Evolutionary conservation across 2,329 filamentous ascomycete genomes (phyloP).

Genomic region (Epichloe elymi): DNA sequence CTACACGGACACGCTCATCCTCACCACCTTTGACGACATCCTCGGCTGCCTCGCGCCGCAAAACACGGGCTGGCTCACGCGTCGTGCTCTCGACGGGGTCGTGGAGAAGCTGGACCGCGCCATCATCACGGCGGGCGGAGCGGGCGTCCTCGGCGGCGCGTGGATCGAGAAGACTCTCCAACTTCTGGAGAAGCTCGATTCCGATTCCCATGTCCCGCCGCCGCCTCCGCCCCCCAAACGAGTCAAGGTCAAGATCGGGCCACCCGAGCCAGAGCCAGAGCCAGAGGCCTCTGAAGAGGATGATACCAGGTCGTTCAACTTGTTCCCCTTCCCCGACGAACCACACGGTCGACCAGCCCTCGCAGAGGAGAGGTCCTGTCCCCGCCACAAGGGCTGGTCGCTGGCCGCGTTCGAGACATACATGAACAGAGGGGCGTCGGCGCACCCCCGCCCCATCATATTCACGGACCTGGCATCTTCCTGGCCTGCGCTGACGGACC

Average conservation of each 20-base stretch:
- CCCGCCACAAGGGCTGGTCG: constrained; percentile 27
- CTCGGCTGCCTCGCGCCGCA: constrained; percentile 7
- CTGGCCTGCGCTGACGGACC: constrained; percentile 64
- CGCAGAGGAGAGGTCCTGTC: constrained; percentile 12
- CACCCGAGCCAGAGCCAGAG: not conserved
- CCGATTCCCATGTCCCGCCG: not conserved
- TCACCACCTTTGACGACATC: constrained; percentile 37
- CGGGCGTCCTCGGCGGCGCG: constrained; percentile 33
- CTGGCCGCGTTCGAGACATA: constrained; percentile 50
- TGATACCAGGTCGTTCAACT: not conserved
- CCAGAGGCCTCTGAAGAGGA: too few species aligned
- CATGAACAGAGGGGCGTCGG: constrained; percentile 29
- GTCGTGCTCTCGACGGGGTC: constrained; percentile 34
- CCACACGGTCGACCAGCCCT: constrained; percentile 17
- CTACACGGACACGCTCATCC: constrained; percentile 57
- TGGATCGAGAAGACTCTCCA: constrained; percentile 41
- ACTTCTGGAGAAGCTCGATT: constrained; percentile 22
- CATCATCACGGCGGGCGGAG: constrained; percentile 60
- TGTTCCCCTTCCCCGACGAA: constrained; percentile 15
- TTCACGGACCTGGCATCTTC: constrained; percentile 47
- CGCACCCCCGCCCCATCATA: constrained; percentile 48
- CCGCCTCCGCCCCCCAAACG: constrained; percentile 11
- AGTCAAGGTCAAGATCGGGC: not conserved
- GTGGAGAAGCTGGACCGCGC: constrained; percentile 61
- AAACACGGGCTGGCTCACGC: constrained; percentile 3